Percentiles rank a stretch among this genome's conserved stretches.
Evolutionary conservation across 768 basidiomycete species (phyloP).

Genomic region (Termitomyces sp.): DNA sequence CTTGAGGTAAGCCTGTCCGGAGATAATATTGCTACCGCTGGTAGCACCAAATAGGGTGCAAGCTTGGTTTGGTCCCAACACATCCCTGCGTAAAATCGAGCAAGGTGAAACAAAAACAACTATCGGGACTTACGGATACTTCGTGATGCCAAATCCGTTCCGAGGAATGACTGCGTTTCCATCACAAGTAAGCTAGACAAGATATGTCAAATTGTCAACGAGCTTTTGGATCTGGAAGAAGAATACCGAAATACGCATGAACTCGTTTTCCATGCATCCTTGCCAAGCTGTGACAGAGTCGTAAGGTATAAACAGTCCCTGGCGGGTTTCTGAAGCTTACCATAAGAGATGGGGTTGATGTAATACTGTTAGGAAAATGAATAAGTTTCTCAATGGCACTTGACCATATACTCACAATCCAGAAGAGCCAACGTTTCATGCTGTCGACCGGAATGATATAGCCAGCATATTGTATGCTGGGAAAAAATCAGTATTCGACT

Average conservation of each 20-base stretch:
- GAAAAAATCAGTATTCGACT: not conserved
- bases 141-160: slow-evolving; percentile 46
- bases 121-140: slow-evolving; percentile 50
- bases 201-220: not conserved
- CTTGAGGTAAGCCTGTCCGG: slow-evolving; percentile 56
- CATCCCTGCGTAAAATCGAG: slow-evolving; percentile 27
- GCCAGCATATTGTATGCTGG: slow-evolving; percentile 58
- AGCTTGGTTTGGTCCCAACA: slow-evolving; percentile 62
- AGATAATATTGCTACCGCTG: slow-evolving; percentile 48
- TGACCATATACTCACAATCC: slow-evolving; percentile 53
- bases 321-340: slow-evolving; percentile 20
- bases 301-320: not conserved
- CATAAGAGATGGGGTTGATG: slow-evolving; percentile 73
- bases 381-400: not conserved
- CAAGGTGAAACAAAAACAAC: slow-evolving; percentile 11
- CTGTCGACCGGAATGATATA: slow-evolving; percentile 61
- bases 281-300: slow-evolving; percentile 50
- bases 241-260: slow-evolving; percentile 56
- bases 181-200: slow-evolving; percentile 51
- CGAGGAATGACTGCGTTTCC: slow-evolving; percentile 62
- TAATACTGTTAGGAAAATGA: slow-evolving; percentile 48
- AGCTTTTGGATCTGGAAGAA: not conserved
- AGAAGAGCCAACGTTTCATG: slow-evolving; percentile 83
- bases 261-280: slow-evolving; percentile 82
- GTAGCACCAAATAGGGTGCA: slow-evolving; percentile 71